Evolutionary conservation across 1,284 basidiomycete species (phyloP), one percentile per base, ranked within the genome.

Genomic region (Stygiomarasmius scandens): DNA sequence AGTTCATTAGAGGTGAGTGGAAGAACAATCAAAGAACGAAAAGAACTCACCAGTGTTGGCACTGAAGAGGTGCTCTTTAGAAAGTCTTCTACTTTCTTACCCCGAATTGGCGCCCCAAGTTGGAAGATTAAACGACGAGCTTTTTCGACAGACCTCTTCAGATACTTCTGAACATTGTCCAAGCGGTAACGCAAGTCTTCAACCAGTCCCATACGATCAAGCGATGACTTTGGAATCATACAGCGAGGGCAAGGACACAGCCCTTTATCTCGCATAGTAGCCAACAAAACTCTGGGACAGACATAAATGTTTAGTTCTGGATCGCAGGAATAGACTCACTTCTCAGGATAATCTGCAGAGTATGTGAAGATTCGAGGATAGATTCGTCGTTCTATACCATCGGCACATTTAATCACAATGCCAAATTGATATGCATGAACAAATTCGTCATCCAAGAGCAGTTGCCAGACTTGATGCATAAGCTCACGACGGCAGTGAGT

Each of bases 331-430:
- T 32, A 34, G 68, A 64, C 73, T 43, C 61, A 74, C 56, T 72
- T 71, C 55, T 72, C 70, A 8, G 67, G 69, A 58, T 71, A 71
- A 56, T 72, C 69, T 2, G 67, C 67, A 0, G 65, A 69, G 49
- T 74, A 71, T 0, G 67, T 73, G 22, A 74, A 71, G 0, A 73
- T 64, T 0, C 66, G 51, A 12, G 68, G 70, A 27, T 62, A 73
- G 0, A 73, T 5, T 6, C 63, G 58, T 0, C 64, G 62, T 4
- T 48, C 24, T 0, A 71, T 48, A 2, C 68, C 65, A 60, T 73
- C 65, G 2, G 32, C 24, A 36, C 67, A 72, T 32, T 57, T 54
- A 2, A 73, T 58, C 0, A 72, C 65, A 8, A 72, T 66, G 0
- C 72, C 69, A 53, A 71, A 59, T 27, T 53, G 22, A 46, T 69